Evolutionary conservation across 2,329 filamentous ascomycete genomes (phyloP).

Genomic region (Pyrenochaeta sp.): DNA sequence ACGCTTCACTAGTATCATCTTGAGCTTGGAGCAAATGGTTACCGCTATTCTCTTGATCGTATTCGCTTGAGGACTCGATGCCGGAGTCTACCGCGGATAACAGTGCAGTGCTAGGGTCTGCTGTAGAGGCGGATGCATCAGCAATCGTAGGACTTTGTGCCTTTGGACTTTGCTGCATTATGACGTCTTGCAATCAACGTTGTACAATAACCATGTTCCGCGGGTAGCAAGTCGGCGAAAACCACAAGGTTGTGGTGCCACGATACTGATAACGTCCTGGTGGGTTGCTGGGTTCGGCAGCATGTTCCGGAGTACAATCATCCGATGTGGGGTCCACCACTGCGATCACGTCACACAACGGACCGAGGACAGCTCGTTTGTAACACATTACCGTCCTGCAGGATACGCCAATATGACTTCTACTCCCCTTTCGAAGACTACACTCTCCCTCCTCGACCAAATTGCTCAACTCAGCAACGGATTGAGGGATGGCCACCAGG

Average conservation of each 20-base stretch:
- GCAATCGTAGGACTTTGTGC: not conserved
- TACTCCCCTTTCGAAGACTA: slow-evolving; percentile 12
- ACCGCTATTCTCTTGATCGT: slow-evolving; percentile 30
- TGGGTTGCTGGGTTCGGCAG: not conserved
- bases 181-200: not conserved
- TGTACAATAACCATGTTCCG: not conserved
- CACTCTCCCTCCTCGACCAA: slow-evolving; percentile 28
- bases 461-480: slow-evolving; percentile 26
- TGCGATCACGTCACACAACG: not conserved
- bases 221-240: not conserved
- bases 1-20: slow-evolving; percentile 25
- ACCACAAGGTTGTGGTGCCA: not conserved
- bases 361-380: not conserved
- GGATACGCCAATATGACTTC: not conserved
- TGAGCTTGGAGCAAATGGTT: slow-evolving; percentile 24
- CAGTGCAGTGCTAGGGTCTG: not conserved
- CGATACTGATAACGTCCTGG: not conserved
- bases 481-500: slow-evolving; percentile 21
- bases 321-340: not conserved
- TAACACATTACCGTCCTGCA: not conserved
- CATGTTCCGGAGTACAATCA: not conserved
- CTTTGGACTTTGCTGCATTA: not conserved
- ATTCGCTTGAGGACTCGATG: slow-evolving; percentile 19
- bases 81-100: slow-evolving; percentile 20
- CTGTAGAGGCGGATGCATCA: not conserved